Evolutionary conservation across 345 rosid species (phyloP).

Genomic region (Rhizophora mangle): DNA sequence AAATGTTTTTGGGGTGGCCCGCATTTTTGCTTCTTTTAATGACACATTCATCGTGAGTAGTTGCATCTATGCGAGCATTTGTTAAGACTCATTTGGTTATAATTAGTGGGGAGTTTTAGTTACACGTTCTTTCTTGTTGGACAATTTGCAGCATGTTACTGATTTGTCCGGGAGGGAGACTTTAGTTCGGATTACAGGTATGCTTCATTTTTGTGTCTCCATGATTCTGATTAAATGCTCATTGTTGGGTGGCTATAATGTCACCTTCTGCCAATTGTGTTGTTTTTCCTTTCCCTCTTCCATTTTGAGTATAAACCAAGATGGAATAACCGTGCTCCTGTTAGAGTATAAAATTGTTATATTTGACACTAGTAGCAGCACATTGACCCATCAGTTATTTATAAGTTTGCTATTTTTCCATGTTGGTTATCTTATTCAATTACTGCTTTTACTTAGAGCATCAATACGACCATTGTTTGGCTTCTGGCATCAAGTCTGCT

Average conservation of each 20-base stretch:
- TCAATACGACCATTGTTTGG: not conserved
- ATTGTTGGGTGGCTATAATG: not conserved
- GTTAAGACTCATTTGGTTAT: not conserved
- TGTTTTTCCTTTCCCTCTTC: too few relatives aligned
- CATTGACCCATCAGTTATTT: too few relatives aligned
- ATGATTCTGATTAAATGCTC: not conserved
- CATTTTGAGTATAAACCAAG: too few relatives aligned
- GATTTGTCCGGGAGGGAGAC: constrained; percentile 94
- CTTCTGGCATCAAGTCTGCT: not conserved
- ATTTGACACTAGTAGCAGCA: too few relatives aligned
- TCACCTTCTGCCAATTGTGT: too few relatives aligned
- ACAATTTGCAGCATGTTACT: constrained; percentile 67
- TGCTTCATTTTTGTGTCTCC: not conserved
- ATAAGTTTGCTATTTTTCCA: too few relatives aligned
- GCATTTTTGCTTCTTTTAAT: constrained; percentile 82
- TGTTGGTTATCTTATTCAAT: not conserved
- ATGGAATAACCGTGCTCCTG: too few relatives aligned
- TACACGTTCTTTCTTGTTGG: not conserved
- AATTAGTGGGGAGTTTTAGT: not conserved
- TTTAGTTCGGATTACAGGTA: constrained; percentile 85
- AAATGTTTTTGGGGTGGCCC: constrained; percentile 80
- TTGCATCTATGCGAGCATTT: not conserved
- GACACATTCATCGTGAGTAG: constrained; percentile 81
- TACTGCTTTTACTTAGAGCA: not conserved
- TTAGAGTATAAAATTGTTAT: too few relatives aligned